These are phyloP conservation scores for Aspergillus carlsbadensis DNA, from an alignment of 495 filamentous ascomycete species.

Conservation along the genomic window DNA sequence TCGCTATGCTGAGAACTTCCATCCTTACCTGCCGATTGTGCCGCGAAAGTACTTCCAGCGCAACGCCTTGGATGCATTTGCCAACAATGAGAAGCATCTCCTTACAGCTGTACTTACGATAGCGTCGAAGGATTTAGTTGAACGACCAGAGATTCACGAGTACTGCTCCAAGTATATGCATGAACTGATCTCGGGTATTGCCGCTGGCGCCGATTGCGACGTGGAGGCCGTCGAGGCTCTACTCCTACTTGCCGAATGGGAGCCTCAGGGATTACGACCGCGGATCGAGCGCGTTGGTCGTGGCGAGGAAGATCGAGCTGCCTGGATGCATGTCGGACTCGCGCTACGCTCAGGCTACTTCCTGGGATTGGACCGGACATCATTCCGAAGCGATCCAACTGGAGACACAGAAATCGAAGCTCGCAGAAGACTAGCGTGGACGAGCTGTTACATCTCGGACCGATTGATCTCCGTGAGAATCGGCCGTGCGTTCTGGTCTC, in stretches of 20 bases:
- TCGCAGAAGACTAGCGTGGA: constrained; percentile 60
- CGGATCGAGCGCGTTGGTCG: constrained; percentile 55
- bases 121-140: constrained; percentile 58
- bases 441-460: constrained; percentile 64
- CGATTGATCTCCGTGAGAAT: constrained; percentile 62
- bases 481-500: constrained; percentile 64
- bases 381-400: constrained; percentile 48
- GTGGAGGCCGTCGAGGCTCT: constrained; percentile 66
- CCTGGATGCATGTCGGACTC: constrained; percentile 68
- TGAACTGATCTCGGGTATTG: constrained; percentile 57
- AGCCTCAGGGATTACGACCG: constrained; percentile 55
- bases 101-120: constrained; percentile 63
- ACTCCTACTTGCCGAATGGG: constrained; percentile 63
- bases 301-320: constrained; percentile 64
- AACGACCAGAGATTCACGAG: constrained; percentile 55
- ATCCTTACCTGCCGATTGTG: constrained; percentile 63
- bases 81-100: constrained; percentile 55
- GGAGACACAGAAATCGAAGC: constrained; percentile 51
- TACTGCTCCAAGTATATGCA: constrained; percentile 65
- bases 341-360: constrained; percentile 65
- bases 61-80: constrained; percentile 46
- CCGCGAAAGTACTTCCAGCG: constrained; percentile 54
- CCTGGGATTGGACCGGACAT: constrained; percentile 57
- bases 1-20: constrained; percentile 56
- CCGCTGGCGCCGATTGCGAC: constrained; percentile 58